Conservation (phyloP, 2,329 filamentous ascomycete species). For the Fusarium sp. region DNA sequence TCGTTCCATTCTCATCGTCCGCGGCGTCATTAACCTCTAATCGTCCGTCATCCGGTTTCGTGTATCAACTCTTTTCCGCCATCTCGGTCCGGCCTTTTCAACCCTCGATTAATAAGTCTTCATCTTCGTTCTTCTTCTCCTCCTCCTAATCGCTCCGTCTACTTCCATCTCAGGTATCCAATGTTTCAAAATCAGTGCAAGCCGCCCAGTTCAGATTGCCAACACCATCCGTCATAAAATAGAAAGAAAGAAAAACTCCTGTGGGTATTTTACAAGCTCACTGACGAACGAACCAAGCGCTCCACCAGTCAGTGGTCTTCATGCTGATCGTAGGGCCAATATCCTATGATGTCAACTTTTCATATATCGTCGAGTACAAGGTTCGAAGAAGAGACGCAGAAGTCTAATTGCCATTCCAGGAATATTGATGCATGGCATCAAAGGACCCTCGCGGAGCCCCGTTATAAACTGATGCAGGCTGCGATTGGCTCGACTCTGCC, state of each 20-base stretch:
- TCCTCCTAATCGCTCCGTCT: conserved; percentile 26
- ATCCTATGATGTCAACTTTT: conserved; percentile 34
- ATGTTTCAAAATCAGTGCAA: conserved; percentile 40
- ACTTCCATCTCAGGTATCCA: conserved; percentile 38
- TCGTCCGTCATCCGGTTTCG: conserved; percentile 30
- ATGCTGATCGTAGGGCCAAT: conserved; percentile 40
- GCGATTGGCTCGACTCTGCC: conserved; percentile 54
- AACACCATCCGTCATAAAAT: conserved; percentile 44
- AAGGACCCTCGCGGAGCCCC: conserved; percentile 58
- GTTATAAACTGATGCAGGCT: conserved; percentile 57
- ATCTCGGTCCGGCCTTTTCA: conserved; percentile 7
- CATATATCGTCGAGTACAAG: conserved; percentile 39
- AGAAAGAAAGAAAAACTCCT: conserved; percentile 31
- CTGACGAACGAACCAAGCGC: conserved; percentile 41
- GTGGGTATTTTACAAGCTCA: conserved; percentile 47
- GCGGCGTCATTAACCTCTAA: conserved; percentile 33
- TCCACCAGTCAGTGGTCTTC: conserved; percentile 39
- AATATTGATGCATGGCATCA: conserved; percentile 66
- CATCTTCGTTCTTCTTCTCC: conserved; percentile 1
- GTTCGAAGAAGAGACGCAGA: conserved; percentile 23
- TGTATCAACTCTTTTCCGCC: conserved; percentile 28
- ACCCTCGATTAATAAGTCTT: conserved; percentile 23
- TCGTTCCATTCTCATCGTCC: conserved; percentile 16
- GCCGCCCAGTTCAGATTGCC: conserved; percentile 42
- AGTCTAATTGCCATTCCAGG: conserved; percentile 64